Evolutionary conservation across 352 stramenopile genomes (phyloP).

Genomic region (Phytopythium chamaehyphon): DNA sequence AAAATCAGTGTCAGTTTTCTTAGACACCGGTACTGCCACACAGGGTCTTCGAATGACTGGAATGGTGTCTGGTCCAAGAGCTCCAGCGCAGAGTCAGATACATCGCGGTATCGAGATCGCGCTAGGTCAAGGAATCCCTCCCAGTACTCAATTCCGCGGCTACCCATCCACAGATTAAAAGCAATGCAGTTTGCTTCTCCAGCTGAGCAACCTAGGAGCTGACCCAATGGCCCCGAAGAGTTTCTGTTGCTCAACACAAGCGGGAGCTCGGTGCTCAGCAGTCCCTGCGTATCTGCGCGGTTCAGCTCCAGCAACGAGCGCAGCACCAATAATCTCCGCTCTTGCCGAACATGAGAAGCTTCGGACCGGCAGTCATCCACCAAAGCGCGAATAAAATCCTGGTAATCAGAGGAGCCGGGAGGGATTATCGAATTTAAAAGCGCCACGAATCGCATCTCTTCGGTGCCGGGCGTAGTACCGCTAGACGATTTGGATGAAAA

Average conservation of each 20-base stretch:
- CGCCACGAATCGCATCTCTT: constrained; percentile 20
- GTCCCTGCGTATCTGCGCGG: constrained; percentile 10
- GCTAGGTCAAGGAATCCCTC: constrained; percentile 61
- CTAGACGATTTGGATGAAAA: constrained; percentile 1
- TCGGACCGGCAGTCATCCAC: constrained; percentile 26
- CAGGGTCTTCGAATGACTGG: constrained; percentile 59
- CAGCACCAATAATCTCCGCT: constrained; percentile 32
- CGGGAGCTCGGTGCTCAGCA: constrained; percentile 9
- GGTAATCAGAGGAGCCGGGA: constrained; percentile 41
- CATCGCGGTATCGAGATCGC: constrained; percentile 25
- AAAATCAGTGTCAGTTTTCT: constrained; percentile 51
- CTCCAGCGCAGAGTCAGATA: constrained; percentile 41
- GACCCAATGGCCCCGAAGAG: constrained; percentile 19
- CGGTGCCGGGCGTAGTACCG: too few relatives aligned
- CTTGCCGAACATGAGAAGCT: constrained; percentile 18
- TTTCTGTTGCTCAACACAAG: constrained; percentile 17
- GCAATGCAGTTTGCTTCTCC: constrained; percentile 31
- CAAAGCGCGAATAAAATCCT: constrained; percentile 37
- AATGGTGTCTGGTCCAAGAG: constrained; percentile 55
- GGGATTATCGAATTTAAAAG: constrained; percentile 38
- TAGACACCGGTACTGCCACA: constrained; percentile 72
- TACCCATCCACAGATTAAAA: constrained; percentile 47
- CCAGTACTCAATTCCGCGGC: constrained; percentile 51
- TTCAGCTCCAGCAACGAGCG: constrained; percentile 33
- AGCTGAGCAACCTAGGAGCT: constrained; percentile 19